Conservation (phyloP, 139 green algal species). For the Zygnema circumcarinatum region DNA sequence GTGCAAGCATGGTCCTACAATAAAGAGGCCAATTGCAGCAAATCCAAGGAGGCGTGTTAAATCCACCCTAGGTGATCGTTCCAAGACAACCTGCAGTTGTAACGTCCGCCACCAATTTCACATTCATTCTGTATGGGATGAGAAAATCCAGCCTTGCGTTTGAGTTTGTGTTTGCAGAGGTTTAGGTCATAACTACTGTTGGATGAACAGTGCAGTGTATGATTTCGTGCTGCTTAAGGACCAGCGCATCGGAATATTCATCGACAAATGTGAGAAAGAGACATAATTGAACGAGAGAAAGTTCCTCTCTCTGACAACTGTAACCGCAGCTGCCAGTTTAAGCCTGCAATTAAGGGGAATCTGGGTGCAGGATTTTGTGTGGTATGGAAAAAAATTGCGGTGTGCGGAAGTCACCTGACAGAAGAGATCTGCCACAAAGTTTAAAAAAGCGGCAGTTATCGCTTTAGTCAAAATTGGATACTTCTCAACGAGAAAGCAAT, state of each 20-base stretch:
- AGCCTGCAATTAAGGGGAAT: no score
- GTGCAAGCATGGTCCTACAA: conserved; percentile 16
- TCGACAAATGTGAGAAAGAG: not conserved
- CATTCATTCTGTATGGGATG: not conserved
- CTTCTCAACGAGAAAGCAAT: not conserved
- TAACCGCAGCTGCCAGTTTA: no score
- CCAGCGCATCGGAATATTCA: no score
- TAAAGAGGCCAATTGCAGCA: conserved; percentile 9
- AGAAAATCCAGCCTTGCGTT: not conserved
- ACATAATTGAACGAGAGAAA: not conserved
- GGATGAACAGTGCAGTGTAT: not conserved
- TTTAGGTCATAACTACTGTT: not conserved
- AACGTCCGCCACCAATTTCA: not conserved
- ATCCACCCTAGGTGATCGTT: not conserved
- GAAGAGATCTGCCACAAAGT: conserved; percentile 5
- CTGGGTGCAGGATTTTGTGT: no score
- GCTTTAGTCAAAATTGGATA: conserved; percentile 6
- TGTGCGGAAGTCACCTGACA: not conserved
- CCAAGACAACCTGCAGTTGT: not conserved
- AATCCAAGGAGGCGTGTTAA: not conserved
- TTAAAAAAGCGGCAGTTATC: conserved; percentile 15
- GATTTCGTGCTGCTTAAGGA: no score
- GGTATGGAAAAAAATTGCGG: no score
- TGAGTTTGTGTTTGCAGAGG: not conserved
- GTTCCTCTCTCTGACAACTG: not conserved